phyloP scores from a whole-genome alignment of 345 rosid genomes.

The Murraya paniculata region DNA sequence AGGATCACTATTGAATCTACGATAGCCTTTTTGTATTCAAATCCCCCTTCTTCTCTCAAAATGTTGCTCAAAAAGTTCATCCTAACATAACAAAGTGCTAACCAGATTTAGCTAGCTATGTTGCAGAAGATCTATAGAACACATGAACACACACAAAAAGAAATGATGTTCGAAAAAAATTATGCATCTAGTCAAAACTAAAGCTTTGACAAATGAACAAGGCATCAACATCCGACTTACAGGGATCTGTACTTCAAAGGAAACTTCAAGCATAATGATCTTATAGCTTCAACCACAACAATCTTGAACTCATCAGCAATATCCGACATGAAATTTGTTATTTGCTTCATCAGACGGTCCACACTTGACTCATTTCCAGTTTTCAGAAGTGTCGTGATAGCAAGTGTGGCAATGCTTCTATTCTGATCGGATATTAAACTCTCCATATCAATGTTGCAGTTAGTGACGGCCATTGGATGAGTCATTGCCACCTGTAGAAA shows the following conservation, averaged over 20 bases:
- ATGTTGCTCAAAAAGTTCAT: constrained; percentile 99
- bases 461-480: constrained; percentile 98
- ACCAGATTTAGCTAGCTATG: not conserved
- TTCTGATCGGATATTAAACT: constrained; percentile 96
- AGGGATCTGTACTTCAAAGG: constrained; percentile 94
- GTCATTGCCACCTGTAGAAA: constrained; percentile 92
- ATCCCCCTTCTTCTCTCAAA: constrained; percentile 99
- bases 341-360: constrained; percentile 98
- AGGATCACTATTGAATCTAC: constrained; percentile 97
- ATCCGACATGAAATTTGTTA: constrained; percentile 96
- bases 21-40: constrained; percentile 95
- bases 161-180: not conserved
- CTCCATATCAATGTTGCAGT: constrained; percentile 99
- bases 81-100: constrained; percentile 43
- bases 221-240: constrained; percentile 42
- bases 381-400: constrained; percentile 94
- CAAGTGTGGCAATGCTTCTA: constrained; percentile 98
- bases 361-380: constrained; percentile 99
- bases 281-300: constrained; percentile 97
- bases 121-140: not conserved
- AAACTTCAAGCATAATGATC: constrained; percentile 94
- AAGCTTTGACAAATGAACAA: not conserved
- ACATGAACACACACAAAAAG: not conserved
- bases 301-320: constrained; percentile 98
- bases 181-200: not conserved